Evolutionary conservation across 1,139 yeast species (phyloP).

Genomic region (Candida frijolesensis): DNA sequence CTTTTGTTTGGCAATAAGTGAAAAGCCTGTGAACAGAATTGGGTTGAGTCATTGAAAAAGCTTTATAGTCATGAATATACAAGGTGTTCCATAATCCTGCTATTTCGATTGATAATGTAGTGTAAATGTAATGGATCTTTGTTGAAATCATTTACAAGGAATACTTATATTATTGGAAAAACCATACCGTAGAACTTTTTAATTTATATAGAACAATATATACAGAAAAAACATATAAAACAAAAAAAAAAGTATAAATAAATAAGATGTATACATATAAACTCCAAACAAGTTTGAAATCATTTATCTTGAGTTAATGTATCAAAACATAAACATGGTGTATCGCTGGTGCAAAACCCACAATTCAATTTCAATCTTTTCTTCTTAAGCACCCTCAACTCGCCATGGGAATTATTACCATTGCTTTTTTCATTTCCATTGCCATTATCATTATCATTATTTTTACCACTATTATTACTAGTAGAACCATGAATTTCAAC

Average conservation of each 20-base stretch:
- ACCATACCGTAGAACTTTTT: background rate
- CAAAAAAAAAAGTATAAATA: background rate
- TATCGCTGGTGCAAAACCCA: constrained; percentile 46
- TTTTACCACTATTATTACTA: background rate
- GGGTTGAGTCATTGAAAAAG: too few relatives aligned
- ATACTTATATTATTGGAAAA: background rate
- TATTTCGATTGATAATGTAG: too few relatives aligned
- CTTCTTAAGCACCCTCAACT: constrained; percentile 8
- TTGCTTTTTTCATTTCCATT: constrained; percentile 1
- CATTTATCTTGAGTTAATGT: constrained; percentile 20
- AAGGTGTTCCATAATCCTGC: too few relatives aligned
- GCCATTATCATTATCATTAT: background rate
- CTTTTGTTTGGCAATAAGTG: constrained; percentile 34
- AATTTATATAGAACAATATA: constrained; percentile 10
- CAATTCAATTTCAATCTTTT: constrained; percentile 27
- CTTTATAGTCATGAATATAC: too few relatives aligned
- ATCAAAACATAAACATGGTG: constrained; percentile 46
- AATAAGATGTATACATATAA: background rate
- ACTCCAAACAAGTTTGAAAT: constrained; percentile 6
- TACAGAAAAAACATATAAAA: constrained; percentile 12
- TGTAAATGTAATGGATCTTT: too few relatives aligned
- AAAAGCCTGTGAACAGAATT: background rate
- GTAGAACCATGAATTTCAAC: constrained; percentile 15
- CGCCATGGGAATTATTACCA: constrained; percentile 8
- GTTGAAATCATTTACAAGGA: too few relatives aligned